Base-by-base conservation (phyloP, 2,329 filamentous ascomycete species). In the Metarhizium rileyi region DNA sequence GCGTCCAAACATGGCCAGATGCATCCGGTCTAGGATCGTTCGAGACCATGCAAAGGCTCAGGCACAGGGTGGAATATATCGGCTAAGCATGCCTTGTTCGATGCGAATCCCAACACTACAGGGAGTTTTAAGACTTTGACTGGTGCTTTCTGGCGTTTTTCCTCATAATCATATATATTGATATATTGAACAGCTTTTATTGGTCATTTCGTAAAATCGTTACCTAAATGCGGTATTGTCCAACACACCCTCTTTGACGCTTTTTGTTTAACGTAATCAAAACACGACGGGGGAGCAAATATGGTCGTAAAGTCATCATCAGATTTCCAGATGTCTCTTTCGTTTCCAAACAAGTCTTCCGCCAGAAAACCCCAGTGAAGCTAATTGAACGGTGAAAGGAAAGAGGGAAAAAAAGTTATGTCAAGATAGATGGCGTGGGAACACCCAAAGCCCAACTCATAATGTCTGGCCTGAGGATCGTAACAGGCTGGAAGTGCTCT, bases 181-280 rank as follows among this genome's bases (percentile, higher is more conserved):
- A 44, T 41, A 52, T 48, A 47, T 58, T 57, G 57, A 60, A 59
- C 56, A 59, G 58, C 61, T 68, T 68, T 68, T 66, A 63, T 67
- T 67, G 61, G 63, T 65, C 63, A 52, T 58, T 61, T 67, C 64
- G 60, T 68, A 64, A 53, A 67, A 49, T 68, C 66, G 65, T 68
- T 63, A 68, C 61, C 63, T 59, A 47, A 62, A 64, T 61, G 57
- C 59, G 63, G 61, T 61, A 60, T 14, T 58, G 57, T 62, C 61
- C 60, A 64, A 63, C 56, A 63, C 58, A 54, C 45, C 56, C 49
- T 62, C 59, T 63, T 59, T 54, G 53, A 57, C 57, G 58, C 57
- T 61, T 61, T 59, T 61, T 51, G 50, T 57, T 33, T 52, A 48
- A 56, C 52, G 55, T 57, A 57, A 57, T 48, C 52, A 58, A 57